Percentiles rank a stretch among this genome's conserved stretches.
Conservation (phyloP, 2,329 filamentous ascomycete genomes). For the Dactylonectria macrodidyma region DNA sequence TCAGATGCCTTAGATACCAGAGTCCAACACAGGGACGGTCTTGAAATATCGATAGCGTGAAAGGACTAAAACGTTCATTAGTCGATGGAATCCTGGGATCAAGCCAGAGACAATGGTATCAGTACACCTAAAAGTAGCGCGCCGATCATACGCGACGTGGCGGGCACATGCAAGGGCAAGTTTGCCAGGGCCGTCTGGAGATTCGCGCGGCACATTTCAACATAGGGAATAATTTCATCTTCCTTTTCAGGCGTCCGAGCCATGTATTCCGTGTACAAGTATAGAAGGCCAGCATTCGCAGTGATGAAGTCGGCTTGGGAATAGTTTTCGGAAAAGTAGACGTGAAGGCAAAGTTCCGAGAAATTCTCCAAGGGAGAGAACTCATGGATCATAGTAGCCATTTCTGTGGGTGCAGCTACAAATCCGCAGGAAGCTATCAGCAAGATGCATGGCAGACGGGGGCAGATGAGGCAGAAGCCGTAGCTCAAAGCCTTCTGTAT, state of each 20-base stretch:
- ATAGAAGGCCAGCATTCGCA: constrained; percentile 49
- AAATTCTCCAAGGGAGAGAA: constrained; percentile 49
- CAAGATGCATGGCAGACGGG: neutral
- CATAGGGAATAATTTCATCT: constrained; percentile 40
- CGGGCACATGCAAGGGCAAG: constrained; percentile 51
- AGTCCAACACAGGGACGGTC: constrained; percentile 50
- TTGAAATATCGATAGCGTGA: constrained; percentile 52
- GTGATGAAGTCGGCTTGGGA: constrained; percentile 52
- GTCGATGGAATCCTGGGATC: neutral
- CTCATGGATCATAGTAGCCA: constrained; percentile 45
- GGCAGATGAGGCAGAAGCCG: neutral
- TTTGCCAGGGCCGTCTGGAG: constrained; percentile 51
- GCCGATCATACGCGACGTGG: constrained; percentile 45
- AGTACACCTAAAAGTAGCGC: constrained; percentile 43
- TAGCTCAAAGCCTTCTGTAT: neutral
- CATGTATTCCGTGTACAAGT: constrained; percentile 47
- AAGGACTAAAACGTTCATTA: constrained; percentile 43
- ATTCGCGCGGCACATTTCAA: constrained; percentile 46
- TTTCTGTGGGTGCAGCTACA: neutral
- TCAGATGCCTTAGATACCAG: constrained; percentile 49
- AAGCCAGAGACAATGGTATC: neutral
- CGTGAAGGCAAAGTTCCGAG: constrained; percentile 49
- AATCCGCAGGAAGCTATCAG: neutral
- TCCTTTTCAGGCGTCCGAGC: constrained; percentile 2
- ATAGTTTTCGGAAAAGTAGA: constrained; percentile 51